phyloP scores from a whole-genome alignment of 2,329 filamentous ascomycete genomes.

The Pseudogymnoascus sp. region DNA sequence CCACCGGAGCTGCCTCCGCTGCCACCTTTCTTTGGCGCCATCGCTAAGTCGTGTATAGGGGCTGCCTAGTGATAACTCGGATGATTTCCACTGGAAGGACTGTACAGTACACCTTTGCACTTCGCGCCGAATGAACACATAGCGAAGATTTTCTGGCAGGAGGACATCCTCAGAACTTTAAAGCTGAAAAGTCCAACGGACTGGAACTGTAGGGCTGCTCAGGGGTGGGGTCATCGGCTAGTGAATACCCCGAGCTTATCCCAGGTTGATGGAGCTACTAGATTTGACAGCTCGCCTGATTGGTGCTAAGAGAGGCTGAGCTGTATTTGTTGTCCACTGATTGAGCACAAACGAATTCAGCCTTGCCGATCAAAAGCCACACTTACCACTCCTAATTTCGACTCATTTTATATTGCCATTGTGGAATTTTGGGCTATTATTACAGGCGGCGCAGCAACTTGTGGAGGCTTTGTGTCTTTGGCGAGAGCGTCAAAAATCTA shows the following conservation, averaged over 20 bases:
- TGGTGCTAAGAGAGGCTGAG: neutral
- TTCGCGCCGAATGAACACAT: neutral
- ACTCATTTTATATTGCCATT: neutral
- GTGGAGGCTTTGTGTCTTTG: no score
- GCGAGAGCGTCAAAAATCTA: no score
- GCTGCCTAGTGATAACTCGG: neutral
- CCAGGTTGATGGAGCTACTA: neutral
- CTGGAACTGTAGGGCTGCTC: neutral
- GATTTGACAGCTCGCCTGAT: neutral
- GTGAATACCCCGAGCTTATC: conserved; percentile 3
- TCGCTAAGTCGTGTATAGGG: neutral
- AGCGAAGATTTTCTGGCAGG: neutral
- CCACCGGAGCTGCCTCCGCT: neutral
- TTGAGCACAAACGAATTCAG: neutral
- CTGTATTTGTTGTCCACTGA: neutral
- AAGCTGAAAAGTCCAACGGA: neutral
- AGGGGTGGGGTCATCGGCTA: neutral
- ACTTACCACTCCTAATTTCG: neutral
- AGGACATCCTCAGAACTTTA: neutral
- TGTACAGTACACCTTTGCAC: neutral
- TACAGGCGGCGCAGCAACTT: neutral
- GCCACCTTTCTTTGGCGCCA: neutral
- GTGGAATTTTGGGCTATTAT: neutral
- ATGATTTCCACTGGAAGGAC: neutral
- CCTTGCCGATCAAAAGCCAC: neutral